Evolutionary conservation across 2,329 filamentous ascomycete genomes (phyloP).

Genomic region (Botrytis aclada): DNA sequence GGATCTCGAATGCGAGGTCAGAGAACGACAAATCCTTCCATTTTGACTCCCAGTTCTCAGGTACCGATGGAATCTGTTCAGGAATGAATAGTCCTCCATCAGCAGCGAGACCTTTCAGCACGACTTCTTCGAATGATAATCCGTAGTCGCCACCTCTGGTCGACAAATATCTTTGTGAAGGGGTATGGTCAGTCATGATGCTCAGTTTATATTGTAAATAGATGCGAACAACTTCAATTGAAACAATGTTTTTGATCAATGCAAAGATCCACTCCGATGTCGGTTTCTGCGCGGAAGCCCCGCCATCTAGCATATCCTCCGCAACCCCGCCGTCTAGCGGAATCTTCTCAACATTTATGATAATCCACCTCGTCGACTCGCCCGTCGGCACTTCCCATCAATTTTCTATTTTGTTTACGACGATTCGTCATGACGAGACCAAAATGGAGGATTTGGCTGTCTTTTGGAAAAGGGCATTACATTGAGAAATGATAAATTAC

Average conservation of each 20-base stretch:
- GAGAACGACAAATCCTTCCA: slow-evolving; percentile 79
- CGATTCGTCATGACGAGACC: background rate
- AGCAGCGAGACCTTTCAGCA: slow-evolving; percentile 80
- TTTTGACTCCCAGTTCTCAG: slow-evolving; percentile 58
- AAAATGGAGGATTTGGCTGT: rapidly evolving
- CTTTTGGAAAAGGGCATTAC: background rate
- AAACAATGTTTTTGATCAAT: background rate
- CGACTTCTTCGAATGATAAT: slow-evolving; percentile 85
- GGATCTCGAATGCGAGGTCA: slow-evolving; percentile 79
- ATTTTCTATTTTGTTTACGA: no score
- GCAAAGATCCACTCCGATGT: slow-evolving; percentile 1
- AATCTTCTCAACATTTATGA: background rate
- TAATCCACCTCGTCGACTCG: background rate
- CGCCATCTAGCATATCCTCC: background rate
- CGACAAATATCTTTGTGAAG: slow-evolving; percentile 60
- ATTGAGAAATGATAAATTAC: background rate
- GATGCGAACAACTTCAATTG: slow-evolving; percentile 9
- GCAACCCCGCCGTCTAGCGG: background rate
- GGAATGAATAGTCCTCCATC: slow-evolving; percentile 91
- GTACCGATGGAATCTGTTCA: slow-evolving; percentile 69
- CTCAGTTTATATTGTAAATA: background rate
- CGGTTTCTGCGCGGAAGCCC: background rate
- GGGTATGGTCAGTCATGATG: slow-evolving; percentile 38
- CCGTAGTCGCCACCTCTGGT: slow-evolving; percentile 62
- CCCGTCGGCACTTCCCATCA: background rate